Evolutionary conservation across 2,329 filamentous ascomycete genomes (phyloP).

Genomic region (Tolypocladium inflatum): DNA sequence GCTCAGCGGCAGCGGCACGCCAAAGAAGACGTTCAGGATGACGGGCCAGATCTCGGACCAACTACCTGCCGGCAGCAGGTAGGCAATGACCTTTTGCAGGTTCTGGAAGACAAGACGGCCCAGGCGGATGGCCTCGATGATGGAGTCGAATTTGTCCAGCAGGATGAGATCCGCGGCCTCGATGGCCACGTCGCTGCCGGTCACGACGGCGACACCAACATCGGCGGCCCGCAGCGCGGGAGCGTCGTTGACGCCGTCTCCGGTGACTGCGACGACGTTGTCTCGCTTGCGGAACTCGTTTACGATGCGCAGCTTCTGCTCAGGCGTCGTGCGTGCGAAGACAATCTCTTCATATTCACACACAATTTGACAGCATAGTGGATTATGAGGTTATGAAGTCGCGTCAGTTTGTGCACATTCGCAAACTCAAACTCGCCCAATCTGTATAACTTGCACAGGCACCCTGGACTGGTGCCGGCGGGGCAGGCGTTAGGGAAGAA

Average conservation of each 20-base stretch:
- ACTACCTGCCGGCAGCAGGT: slow-evolving; percentile 40
- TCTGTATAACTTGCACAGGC: no score
- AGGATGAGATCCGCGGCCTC: slow-evolving; percentile 56
- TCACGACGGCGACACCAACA: slow-evolving; percentile 59
- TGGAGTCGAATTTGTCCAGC: slow-evolving; percentile 62
- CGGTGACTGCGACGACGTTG: slow-evolving; percentile 61
- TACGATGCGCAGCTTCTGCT: slow-evolving; percentile 65
- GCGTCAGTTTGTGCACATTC: no score
- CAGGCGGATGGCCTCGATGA: slow-evolving; percentile 52
- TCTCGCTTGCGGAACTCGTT: slow-evolving; percentile 51
- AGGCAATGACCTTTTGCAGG: slow-evolving; percentile 30
- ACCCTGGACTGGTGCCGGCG: no score
- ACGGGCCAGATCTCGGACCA: slow-evolving; percentile 51
- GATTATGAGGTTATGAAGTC: no score
- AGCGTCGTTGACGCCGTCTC: slow-evolving; percentile 61
- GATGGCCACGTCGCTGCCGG: slow-evolving; percentile 56
- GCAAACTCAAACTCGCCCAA: no score
- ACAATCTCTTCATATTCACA: slow-evolving; percentile 51
- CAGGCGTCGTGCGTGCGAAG: slow-evolving; percentile 59
- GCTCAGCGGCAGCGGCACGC: slow-evolving; percentile 39
- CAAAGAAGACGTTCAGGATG: slow-evolving; percentile 45
- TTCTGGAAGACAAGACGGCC: slow-evolving; percentile 31
- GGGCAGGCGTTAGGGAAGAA: no score
- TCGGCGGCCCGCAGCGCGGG: slow-evolving; percentile 57
- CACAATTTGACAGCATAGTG: no score